These are phyloP conservation scores for Ceratobasidium sp. DNA, from an alignment of 1,284 basidiomycete species.

Conservation along the genomic window DNA sequence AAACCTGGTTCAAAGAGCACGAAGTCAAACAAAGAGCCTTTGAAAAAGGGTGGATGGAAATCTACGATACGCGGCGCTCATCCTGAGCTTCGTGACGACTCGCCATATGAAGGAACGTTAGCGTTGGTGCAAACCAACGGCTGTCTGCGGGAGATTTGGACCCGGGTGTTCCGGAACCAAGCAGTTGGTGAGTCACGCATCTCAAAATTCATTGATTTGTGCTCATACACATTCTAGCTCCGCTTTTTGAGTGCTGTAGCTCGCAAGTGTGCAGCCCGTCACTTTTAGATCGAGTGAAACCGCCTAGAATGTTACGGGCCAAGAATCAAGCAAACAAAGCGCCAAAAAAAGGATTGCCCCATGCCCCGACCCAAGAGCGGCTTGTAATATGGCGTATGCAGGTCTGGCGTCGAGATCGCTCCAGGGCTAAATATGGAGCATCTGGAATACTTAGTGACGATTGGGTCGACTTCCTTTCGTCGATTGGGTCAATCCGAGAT, in stretches of 20 bases:
- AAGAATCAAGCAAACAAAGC: background rate
- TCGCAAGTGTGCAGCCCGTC: background rate
- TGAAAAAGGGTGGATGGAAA: background rate
- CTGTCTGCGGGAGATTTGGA: constrained; percentile 10
- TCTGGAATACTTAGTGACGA: background rate
- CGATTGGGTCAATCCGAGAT: background rate
- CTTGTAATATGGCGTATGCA: background rate
- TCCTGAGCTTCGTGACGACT: background rate
- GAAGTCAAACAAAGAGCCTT: background rate
- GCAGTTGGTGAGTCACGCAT: background rate
- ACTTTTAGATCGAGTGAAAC: background rate
- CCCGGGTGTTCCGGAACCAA: background rate
- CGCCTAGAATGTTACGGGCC: background rate
- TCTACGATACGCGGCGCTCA: background rate
- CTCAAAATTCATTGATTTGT: background rate
- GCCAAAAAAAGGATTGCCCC: background rate
- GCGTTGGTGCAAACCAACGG: background rate
- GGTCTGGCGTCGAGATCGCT: background rate
- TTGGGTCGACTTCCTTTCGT: background rate
- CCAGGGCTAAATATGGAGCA: background rate
- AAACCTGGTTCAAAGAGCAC: background rate
- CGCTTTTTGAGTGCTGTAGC: background rate
- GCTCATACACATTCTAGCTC: background rate
- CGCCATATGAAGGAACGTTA: background rate
- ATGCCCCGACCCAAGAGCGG: background rate